Evolutionary conservation across 1,284 basidiomycete genomes (phyloP), one percentile per base, ranked within the genome.

Genomic region (Apiotrichum akiyoshidainum): DNA sequence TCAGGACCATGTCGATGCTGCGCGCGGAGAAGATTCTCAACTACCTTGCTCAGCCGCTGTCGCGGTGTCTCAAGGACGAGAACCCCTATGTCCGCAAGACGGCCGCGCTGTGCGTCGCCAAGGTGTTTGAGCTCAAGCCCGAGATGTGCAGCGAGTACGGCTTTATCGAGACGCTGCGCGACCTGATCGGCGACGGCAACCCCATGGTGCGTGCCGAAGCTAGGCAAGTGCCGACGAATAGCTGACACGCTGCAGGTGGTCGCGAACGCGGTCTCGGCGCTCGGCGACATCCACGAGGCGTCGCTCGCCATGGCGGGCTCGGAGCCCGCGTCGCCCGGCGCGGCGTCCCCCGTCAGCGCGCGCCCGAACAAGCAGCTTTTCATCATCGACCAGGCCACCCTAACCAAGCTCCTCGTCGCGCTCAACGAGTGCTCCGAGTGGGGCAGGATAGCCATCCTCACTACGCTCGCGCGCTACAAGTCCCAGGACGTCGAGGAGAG

Each of bases 11-110:
- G 95, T 92, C 92, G 42, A 92, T 92, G 71, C 80, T 99, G 49
- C 88, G 93, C 42, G 94, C 95, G 3, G 94, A 98, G 78, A 98
- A 97, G 85, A 99, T 98, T 76, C 92, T 98, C 78, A 93, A 96
- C 80, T 98, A 98, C 79, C 85, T 99, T 41, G 92, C 90, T 60
- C 91, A 94, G 71, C 95, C 95, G 0, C 81, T 99, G 11, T 88
- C 91, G 68, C 91, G 92, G 69, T 91, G 90, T 68, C 81, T 99
- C 40, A 84, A 85, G 39, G 95, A 98, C 78, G 93, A 97, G 67
- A 96, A 96, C 70, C 94, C 96, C 0, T 99, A 98, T 75, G 94
- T 98, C 40, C 86, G 94, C 69, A 98, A 97, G 81, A 98, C 94
- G 10, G 95, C 93, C 1, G 94, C 93, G 6, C 82, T 98, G 33